Conservation (phyloP, 2,329 filamentous ascomycete species). For the Calcarisporium arbuscula region DNA sequence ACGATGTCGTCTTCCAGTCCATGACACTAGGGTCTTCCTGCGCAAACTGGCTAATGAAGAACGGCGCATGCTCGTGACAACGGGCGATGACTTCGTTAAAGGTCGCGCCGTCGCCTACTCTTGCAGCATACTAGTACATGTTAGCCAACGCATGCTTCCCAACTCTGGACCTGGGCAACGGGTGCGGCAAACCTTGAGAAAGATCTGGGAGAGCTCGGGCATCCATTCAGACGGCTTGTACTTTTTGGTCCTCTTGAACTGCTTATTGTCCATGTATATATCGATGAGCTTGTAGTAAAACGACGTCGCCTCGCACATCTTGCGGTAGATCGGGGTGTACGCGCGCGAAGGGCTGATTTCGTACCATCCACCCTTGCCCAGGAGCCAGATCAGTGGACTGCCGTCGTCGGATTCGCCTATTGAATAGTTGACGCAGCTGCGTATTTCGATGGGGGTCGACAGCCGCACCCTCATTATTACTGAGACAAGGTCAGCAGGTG, state of each 20-base stretch:
- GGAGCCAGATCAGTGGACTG: constrained; percentile 57
- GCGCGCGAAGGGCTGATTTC: constrained; percentile 52
- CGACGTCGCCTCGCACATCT: constrained; percentile 57
- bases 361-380: constrained; percentile 56
- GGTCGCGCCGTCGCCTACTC: constrained; percentile 45
- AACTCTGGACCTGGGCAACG: too few relatives aligned
- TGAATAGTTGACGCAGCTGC: constrained; percentile 42
- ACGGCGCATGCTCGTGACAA: constrained; percentile 42
- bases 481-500: constrained; percentile 11
- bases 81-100: constrained; percentile 41
- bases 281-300: constrained; percentile 59
- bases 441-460: constrained; percentile 44
- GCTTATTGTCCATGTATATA: constrained; percentile 37
- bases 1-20: constrained; percentile 38
- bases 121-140: constrained; percentile 39
- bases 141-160: neutral
- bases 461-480: constrained; percentile 25
- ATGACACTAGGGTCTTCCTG: constrained; percentile 27
- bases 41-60: constrained; percentile 46
- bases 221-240: constrained; percentile 21
- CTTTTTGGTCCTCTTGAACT: constrained; percentile 22
- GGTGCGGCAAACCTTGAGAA: constrained; percentile 22
- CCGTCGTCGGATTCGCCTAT: constrained; percentile 48
- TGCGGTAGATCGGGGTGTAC: constrained; percentile 50
- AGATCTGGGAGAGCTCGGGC: constrained; percentile 22